Base-by-base conservation (phyloP, 768 basidiomycete genomes). In the Suillus weaverae region DNA sequence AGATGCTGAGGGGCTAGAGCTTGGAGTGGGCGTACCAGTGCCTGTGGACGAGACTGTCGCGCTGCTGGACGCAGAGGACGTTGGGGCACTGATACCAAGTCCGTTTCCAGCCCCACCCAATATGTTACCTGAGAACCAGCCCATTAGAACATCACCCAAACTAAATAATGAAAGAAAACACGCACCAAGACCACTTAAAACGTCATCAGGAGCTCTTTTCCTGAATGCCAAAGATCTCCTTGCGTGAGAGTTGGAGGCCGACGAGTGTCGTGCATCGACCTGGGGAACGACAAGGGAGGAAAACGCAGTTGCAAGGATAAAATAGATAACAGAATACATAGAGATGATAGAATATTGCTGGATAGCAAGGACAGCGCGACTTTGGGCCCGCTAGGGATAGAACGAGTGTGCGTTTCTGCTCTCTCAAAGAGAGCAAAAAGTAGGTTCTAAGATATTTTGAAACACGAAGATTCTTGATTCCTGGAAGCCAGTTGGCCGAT, bases 381-480 rank as follows among this genome's bases (percentile, higher is more conserved):
- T 69, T 65, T 44, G 44, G 64, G 36, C 39, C 48, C 66, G 69
- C 70, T 77, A 70, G 70, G 62, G 33, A 32, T 59, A 32, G 68
- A 84, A 83, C 59, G 83, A 83, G 77, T 73, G 82, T 81, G 79
- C 60, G 70, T 70, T 64, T 63, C 65, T 57, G 62, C 67, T 63
- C 66, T 41, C 66, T 41, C 26, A 70, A 53, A 41, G 39, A 59
- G 60, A 13, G 64, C 62, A 60, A 59, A 53, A 51, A 59, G 67
- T 39, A 9, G 46, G 55, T 60, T 35, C 32, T 60, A 56, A 41
- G 11, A 55, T 35, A 56, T n/a, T 63, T 60, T 43, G 16, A 51
- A 55, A 61, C 30, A 54, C 43, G 63, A 70, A n/a, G 32, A 22
- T 62, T 32, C 38, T n/a, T 30, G 26, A 53, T 60, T 60, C 60